Evolutionary conservation across 202 grass and related monocot species (phyloP), one percentile per base, ranked within the genome.

Genomic region (Elaeis oleifera): DNA sequence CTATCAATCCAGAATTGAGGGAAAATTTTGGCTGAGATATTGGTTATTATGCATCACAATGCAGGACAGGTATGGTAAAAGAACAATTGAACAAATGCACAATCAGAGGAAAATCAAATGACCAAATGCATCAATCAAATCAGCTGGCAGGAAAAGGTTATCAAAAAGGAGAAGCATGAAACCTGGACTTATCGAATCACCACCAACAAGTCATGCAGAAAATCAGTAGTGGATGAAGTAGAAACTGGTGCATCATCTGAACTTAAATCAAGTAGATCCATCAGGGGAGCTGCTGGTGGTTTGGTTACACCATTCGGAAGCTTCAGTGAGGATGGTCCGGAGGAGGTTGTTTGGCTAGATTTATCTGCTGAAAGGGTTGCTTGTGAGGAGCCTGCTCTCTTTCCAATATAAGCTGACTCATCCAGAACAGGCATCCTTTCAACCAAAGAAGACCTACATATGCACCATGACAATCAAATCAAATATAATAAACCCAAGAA

Each of bases 381-480:
- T 61, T 86, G 84, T 28, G 68, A 77, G 61, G 84, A 80, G 76
- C 81, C 68, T 61, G 84, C 76, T 76, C 89, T 80, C 76, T 95
- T 99, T 67, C 63, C 6, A 59, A 99, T 69, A 79, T 94, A 99
- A 74, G 69, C 80, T 49, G 89, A 51, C 79, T 90, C 89, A 68
- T 99, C 95, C 65, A 99, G 76, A 71, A 99, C 85, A 65, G 95
- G 95, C 95, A 99, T 99, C 67, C 85, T 69, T 71, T 99, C 95
- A 71, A 99, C 84, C 63, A 99, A 85, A 75, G 89, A 89, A 60
- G 95, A 87, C 84, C 95, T 99, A 69, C 70, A 75, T 20, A 70
- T 59, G 26, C 21, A 62, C 24, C 6, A 73, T 44, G 9, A 24
- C 5, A 7, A 0, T 63, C 1, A 23, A 73, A 63, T 25, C 1